Base-by-base conservation (phyloP, 352 stramenopile genomes). In the Globisporangium takayamanum region DNA sequence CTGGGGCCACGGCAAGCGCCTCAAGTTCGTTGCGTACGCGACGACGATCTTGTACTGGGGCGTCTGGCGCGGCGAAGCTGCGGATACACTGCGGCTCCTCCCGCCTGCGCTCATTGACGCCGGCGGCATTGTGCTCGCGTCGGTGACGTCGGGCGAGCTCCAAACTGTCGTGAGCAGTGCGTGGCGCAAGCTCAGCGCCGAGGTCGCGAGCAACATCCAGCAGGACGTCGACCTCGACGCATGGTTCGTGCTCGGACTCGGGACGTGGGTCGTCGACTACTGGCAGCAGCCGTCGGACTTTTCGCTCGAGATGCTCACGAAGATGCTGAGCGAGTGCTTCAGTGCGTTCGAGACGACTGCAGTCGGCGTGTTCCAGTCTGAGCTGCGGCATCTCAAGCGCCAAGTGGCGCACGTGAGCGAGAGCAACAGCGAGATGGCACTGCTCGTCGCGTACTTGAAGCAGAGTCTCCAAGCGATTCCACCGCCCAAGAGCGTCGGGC, bases 281-380 rank as follows among this genome's bases (percentile, higher is more conserved):
- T 92, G 80, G 83, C 83, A 91, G 53, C 80, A 90, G 28, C 83
- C 78, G 20, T 89, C 80, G 3, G 69, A 80, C n/a, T 86, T 90
- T 61, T 88, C 81, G 44, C 55, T 88, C 39, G 77, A 86, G 49
- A 83, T 88, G 79, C 67, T 92, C 33, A 69, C 68, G 22, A 66
- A 69, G 41, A 87, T 86, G 74, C 60, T 90, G 15, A 61, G 63
- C 3, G 80, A 92, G 28, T 73, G 66, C 18, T 75, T 92, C 25
- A 62, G 72, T 11, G 62, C 67, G 6, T 73, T 92, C 44, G 73
- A 90, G 51, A 76, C 74, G 50, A 63, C 67, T 22, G 72, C 80
- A 3, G 62, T 81, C 36, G 61, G 70, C 26, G 67, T 76, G 15
- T 88, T 90, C 39, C 72, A 64, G 20, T 75, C 76, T 15, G 80